Evolutionary conservation across 1,284 basidiomycete genomes (phyloP).

Genomic region (Afroboletus lepidellus): DNA sequence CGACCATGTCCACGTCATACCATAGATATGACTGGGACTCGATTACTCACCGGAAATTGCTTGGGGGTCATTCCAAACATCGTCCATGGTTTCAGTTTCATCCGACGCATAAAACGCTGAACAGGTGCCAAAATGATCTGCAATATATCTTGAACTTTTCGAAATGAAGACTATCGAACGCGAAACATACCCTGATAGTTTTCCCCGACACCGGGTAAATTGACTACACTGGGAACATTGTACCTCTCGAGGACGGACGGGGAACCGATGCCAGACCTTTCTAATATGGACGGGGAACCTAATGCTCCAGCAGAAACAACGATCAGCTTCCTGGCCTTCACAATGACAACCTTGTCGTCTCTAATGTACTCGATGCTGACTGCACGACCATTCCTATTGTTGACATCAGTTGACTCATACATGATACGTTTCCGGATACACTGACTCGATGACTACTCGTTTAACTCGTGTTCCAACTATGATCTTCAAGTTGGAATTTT

Average conservation of each 20-base stretch:
- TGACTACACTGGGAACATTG: constrained; percentile 18
- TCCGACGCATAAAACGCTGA: constrained; percentile 39
- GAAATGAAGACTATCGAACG: not conserved
- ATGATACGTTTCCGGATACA: too few relatives aligned
- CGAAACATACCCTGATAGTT: constrained; percentile 34
- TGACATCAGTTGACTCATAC: too few relatives aligned
- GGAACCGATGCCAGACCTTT: constrained; percentile 41
- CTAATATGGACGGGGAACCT: constrained; percentile 23
- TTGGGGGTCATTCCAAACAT: constrained; percentile 38
- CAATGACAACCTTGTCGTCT: constrained; percentile 20
- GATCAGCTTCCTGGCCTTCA: constrained; percentile 21
- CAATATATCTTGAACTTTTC: not conserved
- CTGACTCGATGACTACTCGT: constrained; percentile 40
- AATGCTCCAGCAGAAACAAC: constrained; percentile 22
- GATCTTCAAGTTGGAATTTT: too few relatives aligned
- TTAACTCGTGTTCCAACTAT: too few relatives aligned
- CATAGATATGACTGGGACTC: not conserved
- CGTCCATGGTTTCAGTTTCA: constrained; percentile 44
- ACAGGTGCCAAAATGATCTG: constrained; percentile 45
- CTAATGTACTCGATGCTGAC: constrained; percentile 31
- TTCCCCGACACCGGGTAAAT: constrained; percentile 54
- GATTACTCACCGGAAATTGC: constrained; percentile 32
- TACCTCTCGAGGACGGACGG: constrained; percentile 39
- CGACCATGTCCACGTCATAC: not conserved
- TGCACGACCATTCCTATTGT: constrained; percentile 4